A percentile compares a stretch with the other conserved stretches of the same genome.
Conservation (phyloP, 73 alveolate species). For the Tetrahymena thermophila region DNA sequence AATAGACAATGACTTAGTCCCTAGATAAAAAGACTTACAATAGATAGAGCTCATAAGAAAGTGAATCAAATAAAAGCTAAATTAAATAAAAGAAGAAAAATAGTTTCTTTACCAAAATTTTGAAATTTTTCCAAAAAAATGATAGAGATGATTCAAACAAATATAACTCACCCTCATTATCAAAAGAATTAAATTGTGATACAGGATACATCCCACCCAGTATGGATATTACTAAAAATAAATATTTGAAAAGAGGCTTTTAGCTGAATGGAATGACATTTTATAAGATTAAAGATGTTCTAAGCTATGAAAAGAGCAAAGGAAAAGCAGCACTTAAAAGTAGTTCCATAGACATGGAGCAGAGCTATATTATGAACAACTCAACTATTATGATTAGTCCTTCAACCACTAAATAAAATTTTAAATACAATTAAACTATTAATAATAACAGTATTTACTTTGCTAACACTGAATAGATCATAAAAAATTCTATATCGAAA, state of each 20-base stretch:
- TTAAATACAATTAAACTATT: no score
- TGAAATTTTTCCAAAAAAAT: background rate
- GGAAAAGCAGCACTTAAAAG: background rate
- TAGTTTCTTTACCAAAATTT: background rate
- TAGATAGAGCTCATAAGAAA: background rate
- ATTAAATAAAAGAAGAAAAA: background rate
- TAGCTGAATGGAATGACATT: background rate
- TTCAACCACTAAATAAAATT: background rate
- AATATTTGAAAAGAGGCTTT: background rate
- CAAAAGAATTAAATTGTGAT: background rate
- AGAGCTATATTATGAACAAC: background rate
- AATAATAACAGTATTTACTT: background rate
- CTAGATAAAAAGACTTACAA: background rate
- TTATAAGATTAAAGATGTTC: background rate
- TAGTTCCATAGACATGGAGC: background rate
- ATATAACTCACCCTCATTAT: background rate
- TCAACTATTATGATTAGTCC: background rate
- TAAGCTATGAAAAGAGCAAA: background rate
- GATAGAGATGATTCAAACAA: background rate
- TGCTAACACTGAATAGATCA: background rate
- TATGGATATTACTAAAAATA: background rate
- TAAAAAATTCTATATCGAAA: background rate
- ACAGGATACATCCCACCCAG: background rate
- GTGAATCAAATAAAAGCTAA: background rate
- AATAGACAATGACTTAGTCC: background rate